A percentile compares a stretch with the other conserved stretches of the same genome.
Conservation (phyloP, 495 filamentous ascomycete genomes). For the Neurospora sublineolata region DNA sequence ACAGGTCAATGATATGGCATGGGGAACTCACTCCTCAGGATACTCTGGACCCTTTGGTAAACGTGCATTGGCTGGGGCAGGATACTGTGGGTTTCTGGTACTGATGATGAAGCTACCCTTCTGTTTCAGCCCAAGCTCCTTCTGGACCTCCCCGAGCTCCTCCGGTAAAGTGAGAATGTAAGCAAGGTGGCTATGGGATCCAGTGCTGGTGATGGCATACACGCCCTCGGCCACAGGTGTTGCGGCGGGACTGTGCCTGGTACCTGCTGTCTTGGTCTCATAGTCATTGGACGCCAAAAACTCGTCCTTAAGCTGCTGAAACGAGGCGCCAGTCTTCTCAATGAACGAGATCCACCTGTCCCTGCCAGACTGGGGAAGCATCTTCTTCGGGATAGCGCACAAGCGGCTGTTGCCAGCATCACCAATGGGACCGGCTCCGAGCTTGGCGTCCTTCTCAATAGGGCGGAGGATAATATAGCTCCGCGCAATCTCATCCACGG, state of each 20-base stretch:
- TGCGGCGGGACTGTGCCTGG: conserved; percentile 58
- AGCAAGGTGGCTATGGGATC: conserved; percentile 60
- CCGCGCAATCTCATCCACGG: conserved; percentile 60
- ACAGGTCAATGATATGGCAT: neutral
- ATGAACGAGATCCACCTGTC: conserved; percentile 79
- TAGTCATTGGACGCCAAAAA: conserved; percentile 60
- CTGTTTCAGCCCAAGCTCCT: conserved; percentile 58
- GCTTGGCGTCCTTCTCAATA: conserved; percentile 53
- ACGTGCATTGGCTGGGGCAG: conserved; percentile 49
- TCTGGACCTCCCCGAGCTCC: conserved; percentile 59
- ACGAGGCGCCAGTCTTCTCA: conserved; percentile 57
- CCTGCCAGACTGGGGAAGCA: conserved; percentile 55
- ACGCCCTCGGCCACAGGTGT: conserved; percentile 74
- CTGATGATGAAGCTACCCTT: conserved; percentile 71
- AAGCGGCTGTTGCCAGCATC: conserved; percentile 59
- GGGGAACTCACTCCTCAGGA: conserved; percentile 51
- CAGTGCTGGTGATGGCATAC: conserved; percentile 69
- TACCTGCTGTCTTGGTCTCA: conserved; percentile 64
- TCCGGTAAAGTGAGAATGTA: conserved; percentile 75
- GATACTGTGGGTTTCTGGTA: conserved; percentile 66
- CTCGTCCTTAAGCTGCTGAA: conserved; percentile 60
- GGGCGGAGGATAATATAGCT: conserved; percentile 78
- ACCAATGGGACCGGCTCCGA: conserved; percentile 50
- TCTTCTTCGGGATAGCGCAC: conserved; percentile 77
- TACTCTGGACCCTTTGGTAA: conserved; percentile 60